A percentile compares a stretch with the other conserved stretches of the same genome.
Conservation (phyloP, 2,329 filamentous ascomycete species). For the Botryotinia globosa region DNA sequence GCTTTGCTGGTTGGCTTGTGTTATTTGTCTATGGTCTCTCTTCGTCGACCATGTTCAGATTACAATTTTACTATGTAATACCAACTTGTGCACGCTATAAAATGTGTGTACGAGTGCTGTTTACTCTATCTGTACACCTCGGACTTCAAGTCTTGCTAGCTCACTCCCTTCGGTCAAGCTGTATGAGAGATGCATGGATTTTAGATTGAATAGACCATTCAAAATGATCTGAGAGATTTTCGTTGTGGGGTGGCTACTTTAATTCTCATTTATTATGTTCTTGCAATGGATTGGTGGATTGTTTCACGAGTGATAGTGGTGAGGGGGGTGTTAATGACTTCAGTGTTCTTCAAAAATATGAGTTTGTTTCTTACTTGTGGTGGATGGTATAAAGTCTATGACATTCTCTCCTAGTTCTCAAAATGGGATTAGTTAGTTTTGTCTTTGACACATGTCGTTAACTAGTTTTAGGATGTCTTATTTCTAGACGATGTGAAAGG, state of each 20-base stretch:
- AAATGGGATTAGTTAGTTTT: background rate
- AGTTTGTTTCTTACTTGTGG: background rate
- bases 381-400: background rate
- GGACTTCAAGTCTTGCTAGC: background rate
- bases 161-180: background rate
- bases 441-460: background rate
- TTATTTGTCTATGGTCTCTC: background rate
- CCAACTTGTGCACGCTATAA: background rate
- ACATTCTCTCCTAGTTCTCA: background rate
- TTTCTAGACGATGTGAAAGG: background rate
- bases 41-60: background rate
- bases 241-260: background rate
- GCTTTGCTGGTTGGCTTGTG: background rate
- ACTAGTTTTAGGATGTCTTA: background rate
- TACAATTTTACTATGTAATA: background rate
- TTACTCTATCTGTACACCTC: background rate
- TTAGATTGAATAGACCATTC: background rate
- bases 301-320: background rate
- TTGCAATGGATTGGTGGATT: background rate
- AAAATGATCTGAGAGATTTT: background rate
- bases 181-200: background rate
- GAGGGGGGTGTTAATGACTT: background rate
- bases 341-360: background rate
- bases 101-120: background rate
- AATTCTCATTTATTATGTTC: background rate